phyloP scores from a whole-genome alignment of 345 rosid species.

The Rhodomyrtus tomentosa region DNA sequence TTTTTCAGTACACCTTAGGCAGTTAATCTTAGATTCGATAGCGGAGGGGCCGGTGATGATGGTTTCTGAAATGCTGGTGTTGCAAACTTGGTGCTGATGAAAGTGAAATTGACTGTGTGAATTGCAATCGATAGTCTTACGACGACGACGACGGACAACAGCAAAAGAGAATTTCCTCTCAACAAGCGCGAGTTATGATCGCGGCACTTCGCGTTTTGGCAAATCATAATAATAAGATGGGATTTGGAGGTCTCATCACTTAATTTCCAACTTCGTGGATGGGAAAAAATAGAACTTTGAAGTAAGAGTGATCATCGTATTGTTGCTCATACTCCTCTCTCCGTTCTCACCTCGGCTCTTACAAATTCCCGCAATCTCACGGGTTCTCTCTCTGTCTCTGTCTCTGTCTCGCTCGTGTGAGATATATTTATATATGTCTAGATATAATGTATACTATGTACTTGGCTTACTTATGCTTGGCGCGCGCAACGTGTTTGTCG shows the following conservation, averaged over 20 bases:
- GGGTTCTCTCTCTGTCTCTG: not conserved
- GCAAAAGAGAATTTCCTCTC: not conserved
- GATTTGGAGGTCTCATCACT: not conserved
- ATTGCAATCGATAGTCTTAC: not conserved
- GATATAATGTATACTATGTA: no score
- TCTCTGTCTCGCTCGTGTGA: not conserved
- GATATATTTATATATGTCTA: no score
- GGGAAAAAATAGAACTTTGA: not conserved
- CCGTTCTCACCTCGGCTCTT: not conserved
- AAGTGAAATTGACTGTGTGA: not conserved
- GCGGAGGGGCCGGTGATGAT: not conserved
- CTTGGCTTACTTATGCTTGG: not conserved
- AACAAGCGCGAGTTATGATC: not conserved
- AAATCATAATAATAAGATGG: not conserved
- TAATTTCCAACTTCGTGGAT: not conserved
- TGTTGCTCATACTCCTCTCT: not conserved
- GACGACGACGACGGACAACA: not conserved
- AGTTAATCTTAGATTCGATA: not conserved
- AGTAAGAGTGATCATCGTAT: not conserved
- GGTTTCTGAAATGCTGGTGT: not conserved
- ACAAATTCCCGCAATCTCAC: not conserved
- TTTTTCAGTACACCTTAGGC: not conserved
- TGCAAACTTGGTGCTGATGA: not conserved
- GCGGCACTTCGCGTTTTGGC: not conserved
- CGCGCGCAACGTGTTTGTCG: not conserved